These are phyloP conservation scores for Candida boleticola DNA, from an alignment of 805 yeast species.

Conservation along the genomic window DNA sequence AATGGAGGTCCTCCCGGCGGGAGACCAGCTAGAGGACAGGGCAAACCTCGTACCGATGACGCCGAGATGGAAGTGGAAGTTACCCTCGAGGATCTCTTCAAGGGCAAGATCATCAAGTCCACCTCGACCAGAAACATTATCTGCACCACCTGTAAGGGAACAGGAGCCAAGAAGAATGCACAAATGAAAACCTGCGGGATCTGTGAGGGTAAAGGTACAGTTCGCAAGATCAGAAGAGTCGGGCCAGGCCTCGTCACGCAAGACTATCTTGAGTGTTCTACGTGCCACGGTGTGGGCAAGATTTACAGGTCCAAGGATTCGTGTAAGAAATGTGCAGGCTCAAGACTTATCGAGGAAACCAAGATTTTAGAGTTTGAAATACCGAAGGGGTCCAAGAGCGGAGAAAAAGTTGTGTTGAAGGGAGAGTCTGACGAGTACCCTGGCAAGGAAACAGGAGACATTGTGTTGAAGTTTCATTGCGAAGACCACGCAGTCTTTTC, in stretches of 20 bases:
- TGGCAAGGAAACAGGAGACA: conserved; percentile 75
- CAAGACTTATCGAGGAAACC: conserved; percentile 57
- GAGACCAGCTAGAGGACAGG: conserved; percentile 14
- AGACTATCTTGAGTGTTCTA: conserved; percentile 56
- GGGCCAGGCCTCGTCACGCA: conserved; percentile 76
- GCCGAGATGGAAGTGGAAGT: conserved; percentile 66
- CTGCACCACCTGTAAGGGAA: conserved; percentile 73
- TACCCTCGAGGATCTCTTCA: conserved; percentile 69
- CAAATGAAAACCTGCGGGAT: conserved; percentile 52
- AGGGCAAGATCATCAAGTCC: conserved; percentile 77
- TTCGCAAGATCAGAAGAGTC: conserved; percentile 57
- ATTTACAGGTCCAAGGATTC: conserved; percentile 60
- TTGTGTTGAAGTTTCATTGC: conserved; percentile 59
- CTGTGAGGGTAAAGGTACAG: conserved; percentile 73
- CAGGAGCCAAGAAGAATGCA: conserved; percentile 68
- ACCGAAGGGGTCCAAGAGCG: conserved; percentile 64
- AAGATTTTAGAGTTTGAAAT: conserved; percentile 76
- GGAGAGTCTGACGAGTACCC: conserved; percentile 79
- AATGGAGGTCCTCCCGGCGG: conserved; percentile 21
- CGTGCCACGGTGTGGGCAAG: conserved; percentile 72
- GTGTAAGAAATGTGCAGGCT: conserved; percentile 77
- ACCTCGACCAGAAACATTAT: conserved; percentile 68
- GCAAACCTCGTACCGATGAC: conserved; percentile 53
- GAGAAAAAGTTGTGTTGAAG: conserved; percentile 57
- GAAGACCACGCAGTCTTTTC: conserved; percentile 48